Evolutionary conservation across 148 eudicot species (phyloP).

Genomic region (Cornus kousa): DNA sequence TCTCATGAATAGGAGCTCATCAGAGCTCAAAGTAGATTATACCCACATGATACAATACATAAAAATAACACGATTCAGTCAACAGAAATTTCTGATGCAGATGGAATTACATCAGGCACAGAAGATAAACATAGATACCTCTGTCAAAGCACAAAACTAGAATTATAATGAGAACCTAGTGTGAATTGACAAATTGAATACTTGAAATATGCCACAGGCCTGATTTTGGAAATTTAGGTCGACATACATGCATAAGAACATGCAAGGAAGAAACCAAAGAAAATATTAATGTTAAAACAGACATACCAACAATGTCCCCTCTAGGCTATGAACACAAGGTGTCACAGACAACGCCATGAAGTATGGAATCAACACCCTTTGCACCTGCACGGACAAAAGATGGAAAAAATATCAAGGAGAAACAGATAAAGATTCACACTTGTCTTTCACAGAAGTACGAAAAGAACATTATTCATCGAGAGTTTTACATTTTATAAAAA

Average conservation of each 20-base stretch:
- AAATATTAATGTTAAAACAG: neutral
- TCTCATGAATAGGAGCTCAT: neutral
- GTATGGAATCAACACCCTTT: slow-evolving; percentile 72
- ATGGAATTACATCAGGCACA: neutral
- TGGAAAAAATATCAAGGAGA: neutral
- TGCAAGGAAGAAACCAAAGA: neutral
- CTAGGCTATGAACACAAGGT: slow-evolving; percentile 85
- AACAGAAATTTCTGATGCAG: slow-evolving; percentile 1
- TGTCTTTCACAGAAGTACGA: neutral
- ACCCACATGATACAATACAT: neutral
- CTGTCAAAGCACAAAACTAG: neutral
- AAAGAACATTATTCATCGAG: neutral
- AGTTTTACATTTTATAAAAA: neutral
- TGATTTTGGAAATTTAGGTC: neutral
- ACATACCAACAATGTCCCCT: slow-evolving; percentile 94
- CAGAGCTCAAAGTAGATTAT: neutral
- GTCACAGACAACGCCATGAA: slow-evolving; percentile 73
- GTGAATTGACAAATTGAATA: neutral
- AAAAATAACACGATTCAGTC: neutral
- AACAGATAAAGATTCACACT: neutral
- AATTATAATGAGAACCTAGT: neutral
- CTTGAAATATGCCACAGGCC: neutral
- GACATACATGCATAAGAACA: neutral
- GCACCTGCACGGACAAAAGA: slow-evolving; percentile 63
- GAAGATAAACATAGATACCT: neutral